Evolutionary conservation across 352 stramenopile genomes (phyloP).

Genomic region (Phytophthora meadii): DNA sequence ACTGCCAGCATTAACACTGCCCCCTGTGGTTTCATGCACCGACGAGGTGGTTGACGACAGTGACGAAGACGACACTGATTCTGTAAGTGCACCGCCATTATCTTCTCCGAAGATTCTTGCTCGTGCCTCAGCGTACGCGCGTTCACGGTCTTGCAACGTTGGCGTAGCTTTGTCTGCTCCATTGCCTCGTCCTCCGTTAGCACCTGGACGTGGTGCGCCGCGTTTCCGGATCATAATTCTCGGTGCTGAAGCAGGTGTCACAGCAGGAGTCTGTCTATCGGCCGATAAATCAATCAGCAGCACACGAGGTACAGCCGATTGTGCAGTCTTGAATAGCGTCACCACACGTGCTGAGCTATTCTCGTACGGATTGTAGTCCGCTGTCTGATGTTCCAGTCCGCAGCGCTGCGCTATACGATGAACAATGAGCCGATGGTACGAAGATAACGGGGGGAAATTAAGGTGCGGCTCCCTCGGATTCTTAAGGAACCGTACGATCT

Average conservation of each 20-base stretch:
- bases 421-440: slow-evolving; percentile 90
- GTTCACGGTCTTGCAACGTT: slow-evolving; percentile 93
- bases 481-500: slow-evolving; percentile 85
- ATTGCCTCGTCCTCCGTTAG: slow-evolving; percentile 51
- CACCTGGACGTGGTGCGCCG: slow-evolving; percentile 38
- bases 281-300: slow-evolving; percentile 90
- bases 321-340: slow-evolving; percentile 88
- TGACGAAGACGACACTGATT: slow-evolving; percentile 35
- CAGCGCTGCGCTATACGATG: slow-evolving; percentile 95
- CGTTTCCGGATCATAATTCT: slow-evolving; percentile 95
- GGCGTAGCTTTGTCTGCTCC: slow-evolving; percentile 66
- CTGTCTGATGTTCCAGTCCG: slow-evolving; percentile 88
- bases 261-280: slow-evolving; percentile 64
- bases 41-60: slow-evolving; percentile 32
- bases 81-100: slow-evolving; percentile 23
- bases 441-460: slow-evolving; percentile 84
- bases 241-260: slow-evolving; percentile 78
- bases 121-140: slow-evolving; percentile 93
- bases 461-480: slow-evolving; percentile 71
- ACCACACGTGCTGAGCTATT: slow-evolving; percentile 81
- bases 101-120: slow-evolving; percentile 94
- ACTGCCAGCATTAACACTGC: slow-evolving; percentile 3
- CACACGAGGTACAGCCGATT: slow-evolving; percentile 77
- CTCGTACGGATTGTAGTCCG: slow-evolving; percentile 76
- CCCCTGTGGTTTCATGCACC: slow-evolving; percentile 14